Percentiles rank a stretch among this genome's conserved stretches.
phyloP scores from a whole-genome alignment of 2,329 filamentous ascomycete species.

The Fusarium sp. region DNA sequence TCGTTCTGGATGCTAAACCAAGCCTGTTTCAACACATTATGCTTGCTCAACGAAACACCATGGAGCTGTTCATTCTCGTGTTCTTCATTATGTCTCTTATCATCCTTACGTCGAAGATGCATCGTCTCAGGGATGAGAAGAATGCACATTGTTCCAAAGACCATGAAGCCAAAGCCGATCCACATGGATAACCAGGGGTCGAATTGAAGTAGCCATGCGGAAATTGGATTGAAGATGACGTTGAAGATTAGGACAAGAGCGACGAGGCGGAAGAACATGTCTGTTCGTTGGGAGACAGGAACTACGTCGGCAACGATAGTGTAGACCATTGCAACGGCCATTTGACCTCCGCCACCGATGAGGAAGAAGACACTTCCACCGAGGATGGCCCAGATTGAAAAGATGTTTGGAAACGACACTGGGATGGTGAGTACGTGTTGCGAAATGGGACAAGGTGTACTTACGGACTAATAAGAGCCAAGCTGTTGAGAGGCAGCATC shows the following conservation, averaged over 20 bases:
- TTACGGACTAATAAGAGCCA: constrained; percentile 48
- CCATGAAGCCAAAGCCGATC: constrained; percentile 45
- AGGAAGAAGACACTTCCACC: constrained; percentile 48
- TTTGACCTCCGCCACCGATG: constrained; percentile 53
- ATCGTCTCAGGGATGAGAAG: constrained; percentile 56
- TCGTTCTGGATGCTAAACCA: constrained; percentile 44
- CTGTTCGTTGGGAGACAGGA: constrained; percentile 50
- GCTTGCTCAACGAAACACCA: constrained; percentile 7
- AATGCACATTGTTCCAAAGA: constrained; percentile 43
- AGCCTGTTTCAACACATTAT: constrained; percentile 29
- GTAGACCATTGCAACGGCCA: constrained; percentile 55
- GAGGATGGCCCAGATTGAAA: constrained; percentile 54
- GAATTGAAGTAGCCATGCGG: constrained; percentile 51
- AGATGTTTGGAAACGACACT: constrained; percentile 50
- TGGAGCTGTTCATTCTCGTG: neutral
- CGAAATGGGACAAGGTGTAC: neutral
- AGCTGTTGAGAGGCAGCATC: constrained; percentile 39
- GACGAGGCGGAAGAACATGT: constrained; percentile 52
- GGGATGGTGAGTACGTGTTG: constrained; percentile 7
- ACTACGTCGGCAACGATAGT: constrained; percentile 57
- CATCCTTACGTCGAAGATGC: constrained; percentile 44
- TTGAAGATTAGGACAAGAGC: constrained; percentile 51
- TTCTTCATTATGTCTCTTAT: constrained; percentile 31
- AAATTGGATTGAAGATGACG: constrained; percentile 52
- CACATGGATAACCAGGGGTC: constrained; percentile 54